Base-by-base conservation (phyloP, 2,329 filamentous ascomycete species). In the Trichophyton benhamiae region DNA sequence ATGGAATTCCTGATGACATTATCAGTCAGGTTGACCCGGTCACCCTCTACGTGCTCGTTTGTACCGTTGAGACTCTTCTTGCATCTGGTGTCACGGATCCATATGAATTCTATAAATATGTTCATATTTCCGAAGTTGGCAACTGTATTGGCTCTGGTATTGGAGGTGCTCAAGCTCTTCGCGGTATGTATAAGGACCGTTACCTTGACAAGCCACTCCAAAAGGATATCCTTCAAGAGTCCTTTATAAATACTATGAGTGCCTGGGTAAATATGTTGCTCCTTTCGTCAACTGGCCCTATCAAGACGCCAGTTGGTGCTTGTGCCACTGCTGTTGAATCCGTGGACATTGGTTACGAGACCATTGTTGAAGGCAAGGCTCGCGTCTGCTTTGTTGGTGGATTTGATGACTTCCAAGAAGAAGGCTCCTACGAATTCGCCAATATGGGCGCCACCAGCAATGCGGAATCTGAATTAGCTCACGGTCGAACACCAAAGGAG, bases 371-470 rank as follows among this genome's bases (percentile, higher is more conserved):
- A 76, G 94, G 94, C 77, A 99, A 99, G 82, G 94, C 95, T 63
- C 89, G 91, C 59, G 85, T 99, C 71, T 97, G 92, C 82, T 87
- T 99, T 67, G 95, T 99, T 63, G 94, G 94, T 83, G 94, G 94
- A 68, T 97, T 99, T 71, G 94, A 99, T 79, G 95, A 99, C 78
- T 96, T 99, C 80, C 91, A 95, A 71, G 94, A 99, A 78, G 94
- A 99, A 78, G 95, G 94, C 59, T 99, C 94, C 0, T 99, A 96
- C 72, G 94, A 99, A 76, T 99, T 99, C 74, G 94, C 94, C 80
- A 99, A 99, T 81, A 99, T 99, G 94, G 95, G 96, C 78, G 94
- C 94, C 63, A 99, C 94, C 61, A 96, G 91, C 83, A 99, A 97
- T 72, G 91, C 92, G 27, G 88, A 96, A 64, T 91, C 97, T 68